Conservation (phyloP, 768 basidiomycete genomes). For the Asterophora parasitica region DNA sequence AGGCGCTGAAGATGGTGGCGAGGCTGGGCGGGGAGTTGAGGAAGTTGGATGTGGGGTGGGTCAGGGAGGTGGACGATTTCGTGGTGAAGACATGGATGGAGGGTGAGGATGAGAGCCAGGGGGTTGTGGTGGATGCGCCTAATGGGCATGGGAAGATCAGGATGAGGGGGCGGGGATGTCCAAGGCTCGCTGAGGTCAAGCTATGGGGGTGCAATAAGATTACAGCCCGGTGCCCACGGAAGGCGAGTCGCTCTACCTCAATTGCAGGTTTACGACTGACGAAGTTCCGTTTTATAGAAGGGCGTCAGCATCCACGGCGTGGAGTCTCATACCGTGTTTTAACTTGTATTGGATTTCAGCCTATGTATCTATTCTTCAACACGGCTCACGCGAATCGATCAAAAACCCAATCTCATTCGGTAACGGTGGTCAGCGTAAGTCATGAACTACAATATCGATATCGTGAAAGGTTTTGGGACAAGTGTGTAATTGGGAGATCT, state of each 20-base stretch:
- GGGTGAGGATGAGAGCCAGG: constrained; percentile 20
- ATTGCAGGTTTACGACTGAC: background rate
- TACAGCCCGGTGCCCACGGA: constrained; percentile 33
- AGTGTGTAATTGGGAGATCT: too few species aligned
- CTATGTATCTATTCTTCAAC: too few species aligned
- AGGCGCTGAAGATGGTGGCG: constrained; percentile 32
- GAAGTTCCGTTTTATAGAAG: constrained; percentile 17
- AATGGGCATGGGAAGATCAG: constrained; percentile 24
- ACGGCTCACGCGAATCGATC: too few species aligned
- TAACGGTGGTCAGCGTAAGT: too few species aligned
- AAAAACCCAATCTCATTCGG: too few species aligned
- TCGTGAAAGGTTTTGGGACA: too few species aligned
- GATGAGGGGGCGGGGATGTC: constrained; percentile 26
- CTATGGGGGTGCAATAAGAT: constrained; percentile 53
- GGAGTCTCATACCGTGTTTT: constrained; percentile 21
- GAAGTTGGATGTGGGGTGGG: constrained; percentile 80
- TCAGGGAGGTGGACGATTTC: constrained; percentile 79
- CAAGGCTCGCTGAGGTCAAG: constrained; percentile 39
- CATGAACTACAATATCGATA: too few species aligned
- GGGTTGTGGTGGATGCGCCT: background rate
- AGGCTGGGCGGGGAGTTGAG: constrained; percentile 36
- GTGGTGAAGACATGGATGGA: constrained; percentile 65
- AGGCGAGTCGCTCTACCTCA: constrained; percentile 25
- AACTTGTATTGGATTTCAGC: too few species aligned
- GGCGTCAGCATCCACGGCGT: constrained; percentile 29